Conservation (phyloP, 2,329 filamentous ascomycete species). For the Polytolypa hystricis region DNA sequence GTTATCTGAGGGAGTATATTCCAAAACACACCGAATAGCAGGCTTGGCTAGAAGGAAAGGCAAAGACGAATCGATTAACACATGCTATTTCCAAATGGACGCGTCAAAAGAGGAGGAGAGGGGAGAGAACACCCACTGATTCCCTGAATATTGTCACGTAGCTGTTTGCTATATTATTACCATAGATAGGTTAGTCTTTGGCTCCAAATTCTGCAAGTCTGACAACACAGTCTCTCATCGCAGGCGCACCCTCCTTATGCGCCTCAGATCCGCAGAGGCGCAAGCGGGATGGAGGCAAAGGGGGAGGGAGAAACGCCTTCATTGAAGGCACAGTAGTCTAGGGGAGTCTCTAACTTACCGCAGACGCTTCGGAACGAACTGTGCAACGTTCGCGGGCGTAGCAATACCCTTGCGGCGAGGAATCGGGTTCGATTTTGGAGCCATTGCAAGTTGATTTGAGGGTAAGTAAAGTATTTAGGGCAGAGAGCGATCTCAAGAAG, state of each 20-base stretch:
- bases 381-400: background rate
- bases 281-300: background rate
- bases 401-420: too few relatives aligned
- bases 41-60: slow-evolving; percentile 16
- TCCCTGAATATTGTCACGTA: slow-evolving; percentile 18
- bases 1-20: too few relatives aligned
- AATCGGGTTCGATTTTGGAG: too few relatives aligned
- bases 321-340: background rate
- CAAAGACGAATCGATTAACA: too few relatives aligned
- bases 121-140: slow-evolving; percentile 17
- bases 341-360: too few relatives aligned
- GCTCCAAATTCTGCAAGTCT: slow-evolving; percentile 21
- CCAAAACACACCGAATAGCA: slow-evolving; percentile 22
- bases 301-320: background rate
- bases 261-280: background rate
- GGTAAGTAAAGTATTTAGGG: background rate
- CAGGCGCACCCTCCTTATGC: slow-evolving; percentile 5
- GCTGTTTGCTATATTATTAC: slow-evolving; percentile 8
- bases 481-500: background rate
- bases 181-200: slow-evolving; percentile 6
- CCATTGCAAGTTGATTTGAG: background rate
- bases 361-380: background rate
- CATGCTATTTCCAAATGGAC: background rate
- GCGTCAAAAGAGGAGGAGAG: background rate
- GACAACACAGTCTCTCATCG: slow-evolving; percentile 16